Base-by-base conservation (phyloP, 2,329 filamentous ascomycete species). In the Colletotrichum sp. region DNA sequence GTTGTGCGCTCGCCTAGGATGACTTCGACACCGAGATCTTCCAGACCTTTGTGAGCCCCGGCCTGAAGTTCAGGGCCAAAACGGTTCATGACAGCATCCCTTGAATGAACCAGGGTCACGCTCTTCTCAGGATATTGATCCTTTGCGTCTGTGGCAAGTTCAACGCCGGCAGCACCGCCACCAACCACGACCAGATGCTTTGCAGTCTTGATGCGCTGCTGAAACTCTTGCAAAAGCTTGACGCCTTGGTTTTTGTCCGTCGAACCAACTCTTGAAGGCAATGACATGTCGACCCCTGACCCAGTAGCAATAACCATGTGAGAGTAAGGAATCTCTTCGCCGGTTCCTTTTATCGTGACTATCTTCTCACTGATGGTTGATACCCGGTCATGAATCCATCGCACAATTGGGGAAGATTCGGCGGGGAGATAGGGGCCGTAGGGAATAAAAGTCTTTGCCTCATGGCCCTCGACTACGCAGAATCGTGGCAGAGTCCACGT, bases 141-240 rank as follows among this genome's bases (percentile, higher is more conserved):
- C 80, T 92, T 92, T 12, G 90, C 88, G 79, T 93, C 91, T 1
- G 90, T 87, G 0, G 90, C 91, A 39, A 93, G 82, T 81, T 93
- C 90, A 0, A 93, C 89, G 2, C 92, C 92, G 0, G 91, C 91
- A 1, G 92, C 90, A 4, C 91, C 91, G 0, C 90, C 91, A 3
- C 91, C 92, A 0, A 90, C 85, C 0, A 91, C 85, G 3, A 90
- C 88, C 8, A 91, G 77, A 34, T 83, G 84, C 15, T 80, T 80
- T 2, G 89, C 86, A 0, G 79, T 78, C 55, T 84, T 83, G 66
- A 92, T 87, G 4, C 81, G 81, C 1, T 78, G 77, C 80, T 91
- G 90, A 80, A 90, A 86, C 4, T 79, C 79, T 58, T 82, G 82
- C 48, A 92, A 77, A n/a, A 85, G 83, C 66, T 80, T 78, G 25